A percentile compares a stretch with the other conserved stretches of the same genome.
Evolutionary conservation across 169 alveolate genomes (phyloP).

Genomic region (Plasmodium gonderi): DNA sequence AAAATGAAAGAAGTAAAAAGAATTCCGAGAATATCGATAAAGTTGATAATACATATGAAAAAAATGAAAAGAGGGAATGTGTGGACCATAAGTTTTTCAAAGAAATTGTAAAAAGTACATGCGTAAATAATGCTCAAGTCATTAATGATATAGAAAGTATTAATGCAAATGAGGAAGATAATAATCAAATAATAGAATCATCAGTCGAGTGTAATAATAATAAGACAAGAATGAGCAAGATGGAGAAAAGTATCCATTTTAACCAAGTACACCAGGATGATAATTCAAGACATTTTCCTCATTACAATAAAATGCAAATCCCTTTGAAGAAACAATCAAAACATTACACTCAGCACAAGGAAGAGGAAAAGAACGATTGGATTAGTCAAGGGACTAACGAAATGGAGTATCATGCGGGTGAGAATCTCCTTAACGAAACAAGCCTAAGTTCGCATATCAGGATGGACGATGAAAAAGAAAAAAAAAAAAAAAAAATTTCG

Average conservation of each 20-base stretch:
- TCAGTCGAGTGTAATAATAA: neutral
- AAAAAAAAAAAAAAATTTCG: neutral
- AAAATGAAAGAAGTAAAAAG: neutral
- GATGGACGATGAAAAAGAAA: neutral
- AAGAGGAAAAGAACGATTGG: no score
- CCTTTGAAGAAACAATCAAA: neutral
- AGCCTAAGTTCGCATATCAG: neutral
- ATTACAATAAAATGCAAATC: neutral
- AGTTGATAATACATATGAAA: neutral
- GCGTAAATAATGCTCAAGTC: neutral
- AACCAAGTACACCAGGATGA: neutral
- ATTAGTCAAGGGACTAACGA: no score
- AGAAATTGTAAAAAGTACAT: slow-evolving; percentile 1
- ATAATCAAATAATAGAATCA: neutral
- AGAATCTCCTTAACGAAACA: neutral
- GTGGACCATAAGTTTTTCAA: neutral
- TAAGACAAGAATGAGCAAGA: neutral
- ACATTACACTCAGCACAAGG: neutral
- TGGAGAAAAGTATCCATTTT: neutral
- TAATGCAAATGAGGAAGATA: neutral
- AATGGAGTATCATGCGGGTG: neutral
- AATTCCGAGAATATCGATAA: neutral
- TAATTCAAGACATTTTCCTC: neutral
- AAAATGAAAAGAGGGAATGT: neutral
- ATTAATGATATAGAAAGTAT: neutral